These are phyloP conservation scores for Ascomycota sp. DNA, from an alignment of 2,329 filamentous ascomycete species.

Conservation along the genomic window DNA sequence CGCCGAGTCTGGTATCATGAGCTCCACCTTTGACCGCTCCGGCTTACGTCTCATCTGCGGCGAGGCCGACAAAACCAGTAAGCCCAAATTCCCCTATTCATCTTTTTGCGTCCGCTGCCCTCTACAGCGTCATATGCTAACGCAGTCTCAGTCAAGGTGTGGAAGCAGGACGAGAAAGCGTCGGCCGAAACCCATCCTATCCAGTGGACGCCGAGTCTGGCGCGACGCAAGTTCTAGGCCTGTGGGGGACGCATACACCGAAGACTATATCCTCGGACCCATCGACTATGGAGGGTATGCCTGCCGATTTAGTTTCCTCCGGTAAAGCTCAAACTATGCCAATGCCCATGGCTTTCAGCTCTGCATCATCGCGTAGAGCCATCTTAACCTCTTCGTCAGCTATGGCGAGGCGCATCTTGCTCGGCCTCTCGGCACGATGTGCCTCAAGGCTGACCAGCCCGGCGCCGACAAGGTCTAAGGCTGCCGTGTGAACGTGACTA, in stretches of 20 bases:
- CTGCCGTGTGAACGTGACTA: conserved; percentile 42
- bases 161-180: conserved; percentile 82
- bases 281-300: neutral
- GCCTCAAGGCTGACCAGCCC: conserved; percentile 74
- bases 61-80: conserved; percentile 87
- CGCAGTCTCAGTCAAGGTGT: conserved; percentile 54
- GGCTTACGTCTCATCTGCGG: conserved; percentile 80
- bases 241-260: neutral
- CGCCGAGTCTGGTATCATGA: conserved; percentile 88
- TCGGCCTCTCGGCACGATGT: conserved; percentile 62
- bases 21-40: conserved; percentile 76
- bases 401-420: conserved; percentile 68
- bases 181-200: conserved; percentile 82
- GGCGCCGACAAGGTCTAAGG: conserved; percentile 66
- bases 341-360: conserved; percentile 64
- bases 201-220: conserved; percentile 73
- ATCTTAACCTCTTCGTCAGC: conserved; percentile 80
- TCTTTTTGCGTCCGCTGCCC: neutral
- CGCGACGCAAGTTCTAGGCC: conserved; percentile 49
- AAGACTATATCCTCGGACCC: too few species aligned
- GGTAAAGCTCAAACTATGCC: conserved; percentile 10
- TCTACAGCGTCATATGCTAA: conserved; percentile 5
- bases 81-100: conserved; percentile 8
- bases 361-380: conserved; percentile 72
- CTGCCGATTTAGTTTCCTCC: conserved; percentile 3